A percentile compares a stretch with the other conserved stretches of the same genome.
Evolutionary conservation across 495 filamentous ascomycete species (phyloP).

Genomic region (Neurospora sp.): DNA sequence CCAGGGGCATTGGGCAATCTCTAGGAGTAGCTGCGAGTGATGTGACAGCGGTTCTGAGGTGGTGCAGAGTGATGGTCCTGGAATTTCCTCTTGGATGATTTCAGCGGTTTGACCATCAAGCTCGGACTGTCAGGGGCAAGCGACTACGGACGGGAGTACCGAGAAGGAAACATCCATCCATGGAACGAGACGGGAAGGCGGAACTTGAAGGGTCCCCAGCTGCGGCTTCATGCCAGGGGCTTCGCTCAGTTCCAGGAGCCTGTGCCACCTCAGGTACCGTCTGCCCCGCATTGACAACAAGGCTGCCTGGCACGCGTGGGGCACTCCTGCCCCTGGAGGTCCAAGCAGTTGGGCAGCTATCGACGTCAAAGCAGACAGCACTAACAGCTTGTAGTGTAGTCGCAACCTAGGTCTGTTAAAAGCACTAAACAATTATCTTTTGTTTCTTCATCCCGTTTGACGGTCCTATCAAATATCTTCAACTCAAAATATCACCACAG

Average conservation of each 20-base stretch:
- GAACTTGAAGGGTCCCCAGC: background rate
- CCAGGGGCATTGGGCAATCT: background rate
- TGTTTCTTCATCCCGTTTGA: background rate
- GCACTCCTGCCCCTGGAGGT: background rate
- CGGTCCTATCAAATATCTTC: background rate
- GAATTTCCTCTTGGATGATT: background rate
- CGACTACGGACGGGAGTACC: background rate
- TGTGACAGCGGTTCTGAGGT: background rate
- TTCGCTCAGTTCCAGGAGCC: background rate
- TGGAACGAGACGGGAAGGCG: background rate
- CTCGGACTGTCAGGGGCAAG: background rate
- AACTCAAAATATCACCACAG: background rate
- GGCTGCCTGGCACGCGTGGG: background rate
- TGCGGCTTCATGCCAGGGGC: background rate
- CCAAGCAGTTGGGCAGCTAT: background rate
- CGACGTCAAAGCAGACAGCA: background rate
- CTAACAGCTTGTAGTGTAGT: background rate
- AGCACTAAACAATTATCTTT: background rate
- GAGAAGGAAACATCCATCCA: background rate
- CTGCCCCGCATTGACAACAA: background rate
- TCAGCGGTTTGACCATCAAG: background rate
- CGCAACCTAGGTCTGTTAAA: background rate
- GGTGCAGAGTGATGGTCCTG: background rate
- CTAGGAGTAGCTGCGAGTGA: background rate
- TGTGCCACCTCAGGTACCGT: background rate